These are phyloP conservation scores for Yarrowia yakushimensis DNA, from an alignment of 805 yeast species.

Conservation along the genomic window DNA sequence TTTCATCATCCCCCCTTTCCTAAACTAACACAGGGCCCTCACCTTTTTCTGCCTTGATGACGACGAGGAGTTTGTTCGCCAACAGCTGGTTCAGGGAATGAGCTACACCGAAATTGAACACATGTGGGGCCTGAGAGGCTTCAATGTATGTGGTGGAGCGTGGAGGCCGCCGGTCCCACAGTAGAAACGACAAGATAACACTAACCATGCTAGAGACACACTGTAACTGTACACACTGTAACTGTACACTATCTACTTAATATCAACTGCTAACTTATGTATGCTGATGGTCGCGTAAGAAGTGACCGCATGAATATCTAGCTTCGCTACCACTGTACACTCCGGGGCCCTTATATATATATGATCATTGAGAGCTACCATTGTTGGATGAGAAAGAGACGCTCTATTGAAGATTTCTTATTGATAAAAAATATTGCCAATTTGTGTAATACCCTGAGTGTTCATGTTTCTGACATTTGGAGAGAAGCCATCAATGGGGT, in stretches of 20 bases:
- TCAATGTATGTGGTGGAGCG: conserved; percentile 2
- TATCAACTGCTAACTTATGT: not conserved
- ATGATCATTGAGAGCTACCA: too few relatives aligned
- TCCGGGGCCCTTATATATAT: too few relatives aligned
- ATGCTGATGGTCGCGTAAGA: not conserved
- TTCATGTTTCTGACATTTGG: too few relatives aligned
- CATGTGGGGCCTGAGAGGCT: conserved; percentile 15
- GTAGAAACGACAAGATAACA: not conserved
- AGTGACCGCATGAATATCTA: too few relatives aligned
- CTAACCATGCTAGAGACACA: not conserved
- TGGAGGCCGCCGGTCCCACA: conserved; percentile 12
- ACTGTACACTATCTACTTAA: not conserved
- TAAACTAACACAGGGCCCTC: conserved; percentile 20
- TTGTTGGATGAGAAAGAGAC: too few relatives aligned
- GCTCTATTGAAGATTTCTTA: too few relatives aligned
- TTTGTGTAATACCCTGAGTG: too few relatives aligned
- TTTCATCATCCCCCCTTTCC: conserved; percentile 8
- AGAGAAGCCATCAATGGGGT: too few relatives aligned
- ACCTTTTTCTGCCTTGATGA: conserved; percentile 19
- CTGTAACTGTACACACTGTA: not conserved
- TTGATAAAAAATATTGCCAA: too few relatives aligned
- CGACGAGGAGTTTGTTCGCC: conserved; percentile 23
- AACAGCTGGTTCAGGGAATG: conserved; percentile 19
- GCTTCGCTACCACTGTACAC: too few relatives aligned
- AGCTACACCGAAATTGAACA: conserved; percentile 11